Base-by-base conservation (phyloP, 805 yeast genomes). In the Kregervanrija pseudodelftensis region DNA sequence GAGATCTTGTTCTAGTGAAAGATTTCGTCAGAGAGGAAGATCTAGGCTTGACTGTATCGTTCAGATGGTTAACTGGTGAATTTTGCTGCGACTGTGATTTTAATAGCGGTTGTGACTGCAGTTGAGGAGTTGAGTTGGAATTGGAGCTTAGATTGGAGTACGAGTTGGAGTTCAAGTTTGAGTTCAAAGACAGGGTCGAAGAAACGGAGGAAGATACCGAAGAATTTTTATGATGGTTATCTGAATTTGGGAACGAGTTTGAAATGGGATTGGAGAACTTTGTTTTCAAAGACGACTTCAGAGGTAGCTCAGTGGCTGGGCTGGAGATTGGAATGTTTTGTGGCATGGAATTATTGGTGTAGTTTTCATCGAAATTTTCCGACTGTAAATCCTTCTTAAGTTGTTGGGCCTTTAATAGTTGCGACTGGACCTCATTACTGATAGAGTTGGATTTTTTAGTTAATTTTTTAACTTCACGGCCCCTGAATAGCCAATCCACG, bases 401-500 rank as follows among this genome's bases (percentile, higher is more conserved):
- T 31, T 51, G 52, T 42, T 59, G 63, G 10, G 63, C 62, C 33
- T 53, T 59, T 43, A 56, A 50, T 2, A 58, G 42, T 32, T 61
- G 66, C 10, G 62, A 56, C 45, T 61, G 62, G 15, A 58, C 64
- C 32, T 61, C 65, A 34, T 48, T 54, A 40, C 57, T 58, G 10
- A 62, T 51, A 11, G 56, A 53, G 39, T 56, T 57, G 28, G 61
- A 57, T 51, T 69, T 72, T 51, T 73, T 74, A 36, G 74, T 65
- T 40, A 73, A 57, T 50, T 75, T 79, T 64, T 76, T 78, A 32
- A 62, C 70, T 36, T 81, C 79, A 58, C 81, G 81, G n/a, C 90
- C 90, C 54, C 88, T 70, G 58, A 85, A 85, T 28, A 85, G 67
- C 95, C 95, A 85, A 57, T 85, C 95, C 11, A 85, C 89, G 53